Percentiles rank a stretch among this genome's conserved stretches.
These are phyloP conservation scores for Lepidium sativum DNA, from an alignment of 345 rosid genomes.

Conservation along the genomic window DNA sequence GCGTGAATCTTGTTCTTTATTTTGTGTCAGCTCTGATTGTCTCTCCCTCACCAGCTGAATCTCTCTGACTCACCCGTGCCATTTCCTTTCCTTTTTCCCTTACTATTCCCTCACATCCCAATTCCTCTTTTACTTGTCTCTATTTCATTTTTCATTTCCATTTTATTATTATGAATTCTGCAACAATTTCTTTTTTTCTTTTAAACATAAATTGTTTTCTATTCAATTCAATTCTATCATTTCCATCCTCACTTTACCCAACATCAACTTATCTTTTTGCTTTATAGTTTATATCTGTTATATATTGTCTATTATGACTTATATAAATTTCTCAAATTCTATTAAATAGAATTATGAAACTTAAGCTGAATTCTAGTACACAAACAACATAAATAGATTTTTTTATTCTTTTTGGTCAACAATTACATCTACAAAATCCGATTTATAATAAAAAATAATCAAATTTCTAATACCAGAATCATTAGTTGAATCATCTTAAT, in stretches of 20 bases:
- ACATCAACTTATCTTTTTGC: neutral
- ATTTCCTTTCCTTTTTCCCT: constrained; percentile 8
- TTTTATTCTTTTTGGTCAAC: no score
- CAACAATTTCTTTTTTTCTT: neutral
- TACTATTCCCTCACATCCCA: constrained; percentile 15
- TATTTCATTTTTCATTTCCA: neutral
- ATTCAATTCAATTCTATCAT: neutral
- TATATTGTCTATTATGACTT: no score
- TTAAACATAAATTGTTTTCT: neutral
- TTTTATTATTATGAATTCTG: neutral
- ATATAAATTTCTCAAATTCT: no score
- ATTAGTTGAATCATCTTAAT: no score
- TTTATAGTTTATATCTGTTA: neutral
- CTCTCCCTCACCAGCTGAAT: constrained; percentile 24
- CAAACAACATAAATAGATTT: no score
- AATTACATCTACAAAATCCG: no score
- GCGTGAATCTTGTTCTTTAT: constrained; percentile 16
- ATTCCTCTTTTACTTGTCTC: neutral
- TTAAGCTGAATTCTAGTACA: no score
- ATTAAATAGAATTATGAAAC: no score
- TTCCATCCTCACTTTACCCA: neutral
- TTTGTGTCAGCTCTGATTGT: constrained; percentile 25
- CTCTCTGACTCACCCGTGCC: constrained; percentile 31
- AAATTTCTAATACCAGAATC: no score
- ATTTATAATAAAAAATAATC: no score